phyloP scores from a whole-genome alignment of 345 rosid species.

The Angophora floribunda region DNA sequence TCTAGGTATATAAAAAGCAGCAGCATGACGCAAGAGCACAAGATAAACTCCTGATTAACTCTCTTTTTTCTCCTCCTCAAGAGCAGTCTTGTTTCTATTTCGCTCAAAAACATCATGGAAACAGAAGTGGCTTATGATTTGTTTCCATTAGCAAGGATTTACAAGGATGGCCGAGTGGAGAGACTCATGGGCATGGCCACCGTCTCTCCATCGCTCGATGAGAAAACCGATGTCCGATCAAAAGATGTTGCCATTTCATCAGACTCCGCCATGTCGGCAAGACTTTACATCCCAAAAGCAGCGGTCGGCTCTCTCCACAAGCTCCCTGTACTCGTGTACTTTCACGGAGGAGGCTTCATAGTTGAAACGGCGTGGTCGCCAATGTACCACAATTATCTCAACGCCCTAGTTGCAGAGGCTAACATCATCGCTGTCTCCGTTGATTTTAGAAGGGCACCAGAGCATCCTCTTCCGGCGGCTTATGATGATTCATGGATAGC shows the following conservation, averaged over 20 bases:
- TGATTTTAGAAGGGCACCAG: conserved; percentile 36
- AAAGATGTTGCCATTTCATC: conserved; percentile 10
- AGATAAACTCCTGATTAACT: background rate
- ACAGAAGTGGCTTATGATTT: conserved; percentile 5
- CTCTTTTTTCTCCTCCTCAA: background rate
- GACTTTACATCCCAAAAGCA: conserved; percentile 21
- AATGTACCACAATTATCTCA: background rate
- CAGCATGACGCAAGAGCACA: background rate
- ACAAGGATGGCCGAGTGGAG: conserved; percentile 21
- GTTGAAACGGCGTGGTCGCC: conserved; percentile 8
- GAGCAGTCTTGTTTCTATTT: background rate
- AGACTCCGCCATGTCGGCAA: conserved; percentile 3
- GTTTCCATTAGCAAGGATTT: conserved; percentile 4
- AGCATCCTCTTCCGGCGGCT: conserved; percentile 34
- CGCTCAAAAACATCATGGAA: background rate
- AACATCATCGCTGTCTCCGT: background rate
- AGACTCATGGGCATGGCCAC: conserved; percentile 6
- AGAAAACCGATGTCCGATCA: conserved; percentile 8
- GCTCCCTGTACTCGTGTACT: conserved; percentile 21
- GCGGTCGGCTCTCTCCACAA: background rate
- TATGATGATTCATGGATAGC: conserved; percentile 50
- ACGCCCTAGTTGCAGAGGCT: background rate
- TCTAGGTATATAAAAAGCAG: background rate
- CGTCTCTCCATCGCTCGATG: conserved; percentile 7
- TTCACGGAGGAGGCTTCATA: conserved; percentile 25